phyloP scores from a whole-genome alignment of 805 yeast genomes.

The Lachancea fermentati region DNA sequence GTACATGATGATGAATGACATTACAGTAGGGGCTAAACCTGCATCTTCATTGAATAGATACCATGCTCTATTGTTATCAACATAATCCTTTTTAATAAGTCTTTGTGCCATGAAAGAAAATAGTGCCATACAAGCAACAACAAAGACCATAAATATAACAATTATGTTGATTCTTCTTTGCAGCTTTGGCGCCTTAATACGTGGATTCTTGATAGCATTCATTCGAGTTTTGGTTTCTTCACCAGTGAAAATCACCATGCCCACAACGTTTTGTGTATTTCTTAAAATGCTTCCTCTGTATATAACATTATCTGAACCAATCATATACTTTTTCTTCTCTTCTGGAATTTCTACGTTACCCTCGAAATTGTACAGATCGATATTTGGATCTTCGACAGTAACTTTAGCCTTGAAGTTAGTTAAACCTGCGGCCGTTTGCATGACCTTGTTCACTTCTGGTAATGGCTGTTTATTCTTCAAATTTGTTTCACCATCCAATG shows the following conservation, averaged over 20 bases:
- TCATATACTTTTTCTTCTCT: constrained; percentile 43
- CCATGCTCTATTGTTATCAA: constrained; percentile 52
- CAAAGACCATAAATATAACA: constrained; percentile 79
- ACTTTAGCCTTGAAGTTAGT: constrained; percentile 47
- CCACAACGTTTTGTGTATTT: constrained; percentile 70
- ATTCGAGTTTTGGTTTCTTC: constrained; percentile 93
- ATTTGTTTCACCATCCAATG: constrained; percentile 95
- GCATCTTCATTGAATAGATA: constrained; percentile 68
- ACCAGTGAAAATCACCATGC: constrained; percentile 87
- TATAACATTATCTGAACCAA: constrained; percentile 76
- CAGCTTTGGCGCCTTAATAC: constrained; percentile 89
- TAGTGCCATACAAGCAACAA: constrained; percentile 68
- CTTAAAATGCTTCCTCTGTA: constrained; percentile 88
- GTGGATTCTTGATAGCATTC: constrained; percentile 86
- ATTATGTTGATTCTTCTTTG: constrained; percentile 79
- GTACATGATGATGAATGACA: constrained; percentile 97
- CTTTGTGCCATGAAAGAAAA: constrained; percentile 80
- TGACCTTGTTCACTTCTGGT: constrained; percentile 48
- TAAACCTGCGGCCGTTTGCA: constrained; percentile 47
- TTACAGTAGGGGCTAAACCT: constrained; percentile 80
- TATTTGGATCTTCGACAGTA: constrained; percentile 85
- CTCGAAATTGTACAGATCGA: constrained; percentile 86
- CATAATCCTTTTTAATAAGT: constrained; percentile 37
- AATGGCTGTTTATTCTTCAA: constrained; percentile 71
- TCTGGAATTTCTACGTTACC: constrained; percentile 52